Base-by-base conservation (phyloP, 257 asterid genomes). In the Penstemon barbatus region DNA sequence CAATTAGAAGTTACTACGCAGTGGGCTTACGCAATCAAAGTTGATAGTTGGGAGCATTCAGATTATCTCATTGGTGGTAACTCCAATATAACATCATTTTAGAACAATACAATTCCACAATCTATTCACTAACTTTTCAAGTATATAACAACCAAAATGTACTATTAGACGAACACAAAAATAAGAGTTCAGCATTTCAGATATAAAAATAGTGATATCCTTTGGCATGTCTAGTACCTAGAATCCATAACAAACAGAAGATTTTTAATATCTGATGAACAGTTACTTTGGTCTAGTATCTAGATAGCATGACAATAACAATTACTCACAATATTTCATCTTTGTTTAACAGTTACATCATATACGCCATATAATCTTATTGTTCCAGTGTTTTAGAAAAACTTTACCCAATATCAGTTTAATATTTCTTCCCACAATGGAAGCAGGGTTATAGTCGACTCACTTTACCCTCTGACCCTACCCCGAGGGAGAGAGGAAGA, bases 141-240 rank as follows among this genome's bases (percentile, higher is more conserved):
- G 42, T 44, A n/a, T 71, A 45, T 51, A 42, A 18, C 42, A 51
- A 52, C n/a, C 40, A 52, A n/a, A 1, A 13, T 4, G 54, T 33
- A 25, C 33, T 25, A 70, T 12, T 11, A 61, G 51, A 61, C 51
- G 15, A 48, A 57, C 50, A 25, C 66, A 56, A 68, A 56, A 18
- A 2, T 19, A 56, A 11, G 15, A 25, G 10, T 12, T 4, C 8
- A 50, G 45, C 46, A 25, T 25, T 25, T 25, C 33, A 25, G 33
- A 25, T 0, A 5, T 18, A 10, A 12, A 5, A 53, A 54, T 42
- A 66, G 54, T 8, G 41, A 25, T 25, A 19, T 55, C 3, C 48
- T 67, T 58, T 59, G 59, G 5, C 13, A 36, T 4, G 6, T 25
- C 15, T 25, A 13, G 58, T 12, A 57, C 56, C 73, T n/a, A 56